Percentiles rank a stretch among this genome's conserved stretches.
Evolutionary conservation across 768 basidiomycete species (phyloP).

Genomic region (Cubamyces lactineus): DNA sequence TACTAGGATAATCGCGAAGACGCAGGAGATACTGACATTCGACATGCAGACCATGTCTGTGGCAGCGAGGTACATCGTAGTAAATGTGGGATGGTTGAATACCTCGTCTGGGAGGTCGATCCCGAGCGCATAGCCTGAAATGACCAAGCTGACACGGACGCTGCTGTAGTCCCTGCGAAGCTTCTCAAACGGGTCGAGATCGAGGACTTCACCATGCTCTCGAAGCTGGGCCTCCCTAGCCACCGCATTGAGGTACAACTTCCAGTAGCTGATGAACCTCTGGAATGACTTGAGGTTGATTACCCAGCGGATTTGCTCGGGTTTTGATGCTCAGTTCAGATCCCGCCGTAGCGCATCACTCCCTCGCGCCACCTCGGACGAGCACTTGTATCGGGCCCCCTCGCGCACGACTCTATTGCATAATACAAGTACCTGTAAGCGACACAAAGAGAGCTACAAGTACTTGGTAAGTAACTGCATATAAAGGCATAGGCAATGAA

Average conservation of each 20-base stretch:
- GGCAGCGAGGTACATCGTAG: conserved; percentile 57
- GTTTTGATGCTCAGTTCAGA: too few relatives aligned
- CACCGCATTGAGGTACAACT: conserved; percentile 60
- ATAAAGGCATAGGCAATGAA: too few relatives aligned
- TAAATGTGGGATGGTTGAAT: conserved; percentile 57
- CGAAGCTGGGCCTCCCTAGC: conserved; percentile 65
- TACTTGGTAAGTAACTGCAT: too few relatives aligned
- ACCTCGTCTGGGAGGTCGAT: conserved; percentile 67
- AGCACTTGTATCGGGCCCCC: too few relatives aligned
- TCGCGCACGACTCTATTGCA: too few relatives aligned
- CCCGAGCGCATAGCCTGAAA: conserved; percentile 62
- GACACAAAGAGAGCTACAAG: too few relatives aligned
- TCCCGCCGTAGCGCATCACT: too few relatives aligned
- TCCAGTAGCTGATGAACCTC: conserved; percentile 56
- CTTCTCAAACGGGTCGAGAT: conserved; percentile 52
- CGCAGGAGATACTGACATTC: conserved; percentile 50
- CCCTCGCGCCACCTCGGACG: too few relatives aligned
- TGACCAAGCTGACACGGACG: conserved; percentile 61
- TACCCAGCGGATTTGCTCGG: too few relatives aligned
- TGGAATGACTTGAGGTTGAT: too few relatives aligned
- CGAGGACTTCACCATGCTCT: conserved; percentile 56
- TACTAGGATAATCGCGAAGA: not conserved
- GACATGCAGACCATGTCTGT: conserved; percentile 72
- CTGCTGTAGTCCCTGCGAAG: conserved; percentile 74
- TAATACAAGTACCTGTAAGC: too few relatives aligned